These are phyloP conservation scores for Penicillium rolfsii DNA, from an alignment of 2,329 filamentous ascomycete genomes.

Conservation along the genomic window DNA sequence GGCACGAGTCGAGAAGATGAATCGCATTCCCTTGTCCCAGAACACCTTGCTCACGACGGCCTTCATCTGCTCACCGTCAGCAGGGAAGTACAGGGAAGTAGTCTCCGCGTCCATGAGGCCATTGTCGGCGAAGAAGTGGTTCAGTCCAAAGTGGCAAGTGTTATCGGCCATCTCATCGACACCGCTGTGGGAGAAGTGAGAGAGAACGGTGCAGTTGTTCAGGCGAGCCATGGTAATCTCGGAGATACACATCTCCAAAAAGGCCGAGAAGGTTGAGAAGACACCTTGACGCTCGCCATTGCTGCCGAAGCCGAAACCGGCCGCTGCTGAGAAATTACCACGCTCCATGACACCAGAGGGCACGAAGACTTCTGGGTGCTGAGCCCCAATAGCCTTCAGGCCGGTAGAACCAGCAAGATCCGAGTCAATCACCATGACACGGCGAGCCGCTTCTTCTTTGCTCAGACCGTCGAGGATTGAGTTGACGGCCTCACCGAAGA, in stretches of 20 bases:
- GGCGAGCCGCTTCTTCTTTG: slow-evolving; percentile 42
- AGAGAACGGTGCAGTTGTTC: slow-evolving; percentile 44
- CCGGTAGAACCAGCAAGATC: slow-evolving; percentile 47
- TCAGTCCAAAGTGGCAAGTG: slow-evolving; percentile 48
- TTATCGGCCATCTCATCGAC: slow-evolving; percentile 49
- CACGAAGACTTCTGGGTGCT: slow-evolving; percentile 45
- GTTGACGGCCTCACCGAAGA: slow-evolving; percentile 47
- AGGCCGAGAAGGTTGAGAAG: slow-evolving; percentile 48
- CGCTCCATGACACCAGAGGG: slow-evolving; percentile 47
- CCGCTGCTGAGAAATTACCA: slow-evolving; percentile 47
- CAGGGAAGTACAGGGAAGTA: slow-evolving; percentile 45
- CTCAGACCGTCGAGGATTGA: slow-evolving; percentile 41
- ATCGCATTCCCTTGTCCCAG: slow-evolving; percentile 42
- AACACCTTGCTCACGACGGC: slow-evolving; percentile 43
- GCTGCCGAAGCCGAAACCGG: slow-evolving; percentile 45
- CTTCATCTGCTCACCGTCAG: slow-evolving; percentile 48
- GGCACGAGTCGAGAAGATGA: slow-evolving; percentile 46
- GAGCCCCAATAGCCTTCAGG: slow-evolving; percentile 41
- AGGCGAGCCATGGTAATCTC: slow-evolving; percentile 48
- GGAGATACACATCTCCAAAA: slow-evolving; percentile 47
- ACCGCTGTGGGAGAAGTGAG: slow-evolving; percentile 47
- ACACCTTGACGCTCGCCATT: slow-evolving; percentile 42
- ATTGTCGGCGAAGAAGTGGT: slow-evolving; percentile 48
- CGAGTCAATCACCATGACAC: slow-evolving; percentile 47
- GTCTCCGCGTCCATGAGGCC: slow-evolving; percentile 43